A percentile compares a stretch with the other conserved stretches of the same genome.
These are phyloP conservation scores for Diaporthe australafricana DNA, from an alignment of 2,329 filamentous ascomycete genomes.

Conservation along the genomic window DNA sequence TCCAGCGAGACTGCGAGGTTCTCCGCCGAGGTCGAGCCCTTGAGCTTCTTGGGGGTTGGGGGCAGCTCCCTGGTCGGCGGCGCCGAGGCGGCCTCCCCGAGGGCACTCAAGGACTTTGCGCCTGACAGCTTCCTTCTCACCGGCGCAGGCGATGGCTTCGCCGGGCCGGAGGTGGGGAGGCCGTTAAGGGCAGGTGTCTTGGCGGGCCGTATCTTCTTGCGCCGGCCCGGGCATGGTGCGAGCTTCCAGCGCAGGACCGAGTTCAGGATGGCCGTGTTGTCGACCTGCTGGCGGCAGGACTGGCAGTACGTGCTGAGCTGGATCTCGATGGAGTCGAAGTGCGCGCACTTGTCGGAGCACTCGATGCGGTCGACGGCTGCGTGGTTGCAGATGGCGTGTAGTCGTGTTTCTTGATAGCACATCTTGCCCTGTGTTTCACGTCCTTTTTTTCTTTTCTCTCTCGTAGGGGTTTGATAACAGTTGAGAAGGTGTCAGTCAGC, in stretches of 20 bases:
- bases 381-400: slow-evolving; percentile 35
- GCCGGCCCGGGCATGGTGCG: background rate
- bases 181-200: background rate
- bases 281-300: slow-evolving; percentile 31
- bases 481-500: background rate
- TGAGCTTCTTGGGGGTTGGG: background rate
- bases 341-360: slow-evolving; percentile 31
- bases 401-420: slow-evolving; percentile 35
- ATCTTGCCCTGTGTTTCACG: slow-evolving; percentile 14
- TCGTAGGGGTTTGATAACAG: background rate
- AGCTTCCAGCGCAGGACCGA: slow-evolving; percentile 21
- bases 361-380: slow-evolving; percentile 24
- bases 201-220: slow-evolving; percentile 14
- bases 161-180: background rate
- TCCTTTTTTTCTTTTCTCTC: no score
- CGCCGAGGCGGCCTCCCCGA: slow-evolving; percentile 18
- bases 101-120: slow-evolving; percentile 14
- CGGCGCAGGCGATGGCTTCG: background rate
- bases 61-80: slow-evolving; percentile 19
- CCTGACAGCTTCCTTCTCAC: slow-evolving; percentile 13
- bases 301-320: slow-evolving; percentile 36
- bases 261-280: slow-evolving; percentile 30
- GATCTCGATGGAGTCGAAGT: slow-evolving; percentile 32
- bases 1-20: background rate
- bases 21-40: background rate